Percentiles rank a stretch among this genome's conserved stretches.
Conservation (phyloP, 1,284 basidiomycete genomes). For the Testicularia cyperi region DNA sequence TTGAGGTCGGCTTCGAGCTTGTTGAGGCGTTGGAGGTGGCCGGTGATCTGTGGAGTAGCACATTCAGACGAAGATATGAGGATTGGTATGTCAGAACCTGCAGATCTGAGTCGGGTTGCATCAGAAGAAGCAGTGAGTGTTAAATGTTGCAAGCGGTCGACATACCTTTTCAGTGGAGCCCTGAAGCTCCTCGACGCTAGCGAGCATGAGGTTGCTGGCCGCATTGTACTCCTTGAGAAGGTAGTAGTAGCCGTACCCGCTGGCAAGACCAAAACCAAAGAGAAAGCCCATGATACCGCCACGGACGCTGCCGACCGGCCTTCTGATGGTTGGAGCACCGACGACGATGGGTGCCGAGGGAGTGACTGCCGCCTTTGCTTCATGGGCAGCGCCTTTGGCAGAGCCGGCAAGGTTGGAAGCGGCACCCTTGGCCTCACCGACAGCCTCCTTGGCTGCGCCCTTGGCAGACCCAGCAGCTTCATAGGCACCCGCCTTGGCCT, state of each 20-base stretch:
- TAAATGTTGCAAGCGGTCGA: too few relatives aligned
- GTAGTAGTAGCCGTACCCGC: constrained; percentile 80
- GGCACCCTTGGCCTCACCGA: constrained; percentile 4
- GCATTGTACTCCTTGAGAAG: constrained; percentile 85
- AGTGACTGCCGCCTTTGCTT: constrained; percentile 9
- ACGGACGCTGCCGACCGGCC: constrained; percentile 27
- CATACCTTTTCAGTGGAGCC: constrained; percentile 75
- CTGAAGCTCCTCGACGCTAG: constrained; percentile 82
- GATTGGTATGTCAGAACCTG: background rate
- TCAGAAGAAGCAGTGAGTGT: too few relatives aligned
- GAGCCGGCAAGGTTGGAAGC: constrained; percentile 1
- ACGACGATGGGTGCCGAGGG: constrained; percentile 28
- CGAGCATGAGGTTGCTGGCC: constrained; percentile 77
- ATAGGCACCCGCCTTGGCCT: constrained; percentile 9
- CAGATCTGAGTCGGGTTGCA: background rate
- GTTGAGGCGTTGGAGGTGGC: constrained; percentile 31
- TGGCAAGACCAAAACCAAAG: constrained; percentile 76
- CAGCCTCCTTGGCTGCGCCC: constrained; percentile 15
- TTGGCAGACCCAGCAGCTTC: constrained; percentile 17
- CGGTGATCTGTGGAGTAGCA: constrained; percentile 30
- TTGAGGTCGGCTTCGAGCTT: constrained; percentile 43
- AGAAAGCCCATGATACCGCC: constrained; percentile 74
- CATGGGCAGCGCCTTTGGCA: constrained; percentile 12
- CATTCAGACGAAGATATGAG: too few relatives aligned
- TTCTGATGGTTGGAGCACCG: constrained; percentile 20